Percentiles rank a stretch among this genome's conserved stretches.
These are phyloP conservation scores for Albophoma yamanashiensis DNA, from an alignment of 2,329 filamentous ascomycete genomes.

Conservation along the genomic window DNA sequence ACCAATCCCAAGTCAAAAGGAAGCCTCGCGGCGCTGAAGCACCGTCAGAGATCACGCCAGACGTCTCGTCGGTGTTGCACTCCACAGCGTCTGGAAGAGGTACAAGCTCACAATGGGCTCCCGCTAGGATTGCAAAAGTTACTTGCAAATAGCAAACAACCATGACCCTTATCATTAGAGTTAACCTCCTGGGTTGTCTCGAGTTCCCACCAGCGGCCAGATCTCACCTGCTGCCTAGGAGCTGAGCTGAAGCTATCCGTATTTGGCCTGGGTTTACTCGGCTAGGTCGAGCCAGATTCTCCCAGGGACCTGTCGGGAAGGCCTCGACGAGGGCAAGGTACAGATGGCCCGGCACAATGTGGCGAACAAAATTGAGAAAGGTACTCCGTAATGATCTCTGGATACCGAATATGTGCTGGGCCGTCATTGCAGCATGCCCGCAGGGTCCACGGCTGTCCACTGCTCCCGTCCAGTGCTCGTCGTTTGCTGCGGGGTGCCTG, in stretches of 20 bases:
- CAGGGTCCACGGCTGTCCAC: not conserved
- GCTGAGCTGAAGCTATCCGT: not conserved
- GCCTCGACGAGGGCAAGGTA: no score
- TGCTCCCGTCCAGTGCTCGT: not conserved
- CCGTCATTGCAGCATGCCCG: not conserved
- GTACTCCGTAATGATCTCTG: not conserved
- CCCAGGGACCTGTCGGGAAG: no score
- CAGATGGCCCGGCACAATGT: no score
- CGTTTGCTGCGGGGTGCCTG: not conserved
- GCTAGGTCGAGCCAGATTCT: not conserved
- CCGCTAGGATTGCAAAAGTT: not conserved
- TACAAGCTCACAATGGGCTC: not conserved
- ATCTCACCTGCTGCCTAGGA: not conserved
- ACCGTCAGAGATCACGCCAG: not conserved
- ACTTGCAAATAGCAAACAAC: no score
- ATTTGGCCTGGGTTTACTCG: not conserved
- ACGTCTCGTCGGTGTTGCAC: not conserved
- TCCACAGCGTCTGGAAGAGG: not conserved
- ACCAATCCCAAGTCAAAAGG: not conserved
- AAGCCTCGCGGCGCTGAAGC: not conserved
- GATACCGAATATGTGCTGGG: not conserved
- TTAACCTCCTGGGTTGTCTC: not conserved
- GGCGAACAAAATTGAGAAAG: no score
- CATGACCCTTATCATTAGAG: not conserved
- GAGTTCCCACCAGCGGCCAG: not conserved